Evolutionary conservation across 2,329 filamentous ascomycete species (phyloP), one percentile per base, ranked within the genome.

Genomic region (Ophiostoma sp.): DNA sequence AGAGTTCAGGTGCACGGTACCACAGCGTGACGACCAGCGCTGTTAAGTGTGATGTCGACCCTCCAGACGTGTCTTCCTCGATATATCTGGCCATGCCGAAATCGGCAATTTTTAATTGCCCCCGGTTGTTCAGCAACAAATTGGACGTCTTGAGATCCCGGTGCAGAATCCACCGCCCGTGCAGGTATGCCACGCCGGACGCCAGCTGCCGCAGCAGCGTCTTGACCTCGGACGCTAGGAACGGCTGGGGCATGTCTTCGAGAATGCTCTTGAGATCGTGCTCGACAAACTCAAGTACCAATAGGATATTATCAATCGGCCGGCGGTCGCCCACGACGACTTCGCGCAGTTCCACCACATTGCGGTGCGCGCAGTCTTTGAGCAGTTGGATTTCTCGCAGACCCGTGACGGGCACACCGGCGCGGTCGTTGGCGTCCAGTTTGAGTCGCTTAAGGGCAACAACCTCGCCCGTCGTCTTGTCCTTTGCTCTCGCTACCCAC

Each of bases 201-300:
- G 90, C 88, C 42, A 99, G 89, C 81, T 99, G 96, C 0, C 91
- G 86, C 72, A 98, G 87, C 31, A 99, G 88, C 0, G 93, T 95
- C 82, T 99, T 99, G 79, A 94, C 90, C 82, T 99, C 96, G 57
- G 93, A 97, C 0, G 93, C 92, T 72, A 97, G 87, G 81, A 99
- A 99, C 0, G 95, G 94, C 80, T 98, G 93, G 70, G 92, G 89
- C 94, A 98, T 97, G 80, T 97, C 93, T 82, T 97, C 93, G 76
- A 97, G 92, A 73, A 99, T 88, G 72, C 92, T 93, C 82, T 97
- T 97, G 73, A 99, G 90, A 80, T 99, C 96, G 85, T 99, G 96
- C 85, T 98, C 95, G 78, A 98, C 87, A 82, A 98, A 99, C 80
- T 98, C 95, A 87, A 99, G 95, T 76, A 98, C 96, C 73, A 99